Base-by-base conservation (phyloP, 2,329 filamentous ascomycete species). In the Paraphoma chrysanthemicola region DNA sequence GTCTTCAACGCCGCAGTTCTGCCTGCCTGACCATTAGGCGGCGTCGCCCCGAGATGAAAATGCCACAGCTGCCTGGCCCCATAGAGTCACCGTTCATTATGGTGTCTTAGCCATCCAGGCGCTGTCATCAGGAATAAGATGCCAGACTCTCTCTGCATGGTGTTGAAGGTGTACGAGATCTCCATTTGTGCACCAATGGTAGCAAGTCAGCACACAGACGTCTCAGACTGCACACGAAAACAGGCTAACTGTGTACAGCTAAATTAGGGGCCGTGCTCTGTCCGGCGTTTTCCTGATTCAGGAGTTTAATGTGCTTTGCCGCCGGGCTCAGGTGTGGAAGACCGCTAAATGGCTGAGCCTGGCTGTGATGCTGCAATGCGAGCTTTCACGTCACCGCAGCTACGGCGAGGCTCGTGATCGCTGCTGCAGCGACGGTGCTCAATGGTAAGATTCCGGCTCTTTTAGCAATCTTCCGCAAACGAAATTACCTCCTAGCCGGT, bases 331-430 rank as follows among this genome's bases (percentile, higher is more conserved):
- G 56, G 50, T 51, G 33, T 38, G 16, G 52, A 65, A 62, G 57
- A 56, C 62, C 66, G 62, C 62, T 69, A 69, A 68, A 64, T 64
- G 56, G 48, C 54, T 50, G 36, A 56, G 53, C 53, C 39, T 23
- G 62, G 53, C 56, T 63, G 58, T 60, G 60, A 61, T 60, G 57
- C 62, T 69, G 67, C 63, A 69, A 63, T 63, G 62, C 66, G 60
- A 62, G 64, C 63, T 60, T 64, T 64, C 60, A 61, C 56, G 58
- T 68, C 67, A 71, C 64, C 60, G 62, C 63, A 67, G 65, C 64
- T 51, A 68, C 66, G 67, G 63, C 64, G 56, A 63, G 60, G 64
- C 60, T 64, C 60, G 58, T 66, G 56, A 65, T 63, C 59, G 56
- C 61, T 58, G 51, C 45, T 64, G 63, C 66, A 63, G 65, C 60